These are phyloP conservation scores for Clathrospora elynae DNA, from an alignment of 2,329 filamentous ascomycete species.

Conservation along the genomic window DNA sequence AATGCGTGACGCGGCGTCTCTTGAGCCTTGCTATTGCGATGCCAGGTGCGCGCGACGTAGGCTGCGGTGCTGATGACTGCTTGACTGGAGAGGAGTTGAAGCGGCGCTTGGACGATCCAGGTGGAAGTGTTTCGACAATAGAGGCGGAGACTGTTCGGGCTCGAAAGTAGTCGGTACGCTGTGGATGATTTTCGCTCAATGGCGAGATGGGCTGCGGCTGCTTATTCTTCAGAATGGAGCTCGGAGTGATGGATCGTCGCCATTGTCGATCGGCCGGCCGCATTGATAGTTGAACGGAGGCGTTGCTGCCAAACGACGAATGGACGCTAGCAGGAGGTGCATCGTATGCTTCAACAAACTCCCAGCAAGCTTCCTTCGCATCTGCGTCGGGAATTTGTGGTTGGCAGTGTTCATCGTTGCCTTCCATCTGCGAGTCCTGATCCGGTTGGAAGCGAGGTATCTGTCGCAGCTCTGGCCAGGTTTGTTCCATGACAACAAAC, in stretches of 20 bases:
- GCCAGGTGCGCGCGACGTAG: constrained; percentile 47
- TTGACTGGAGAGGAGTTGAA: constrained; percentile 37
- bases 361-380: constrained; percentile 69
- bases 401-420: constrained; percentile 45
- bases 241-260: constrained; percentile 44
- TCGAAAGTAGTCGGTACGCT: constrained; percentile 31
- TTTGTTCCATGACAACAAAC: constrained; percentile 16
- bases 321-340: constrained; percentile 54
- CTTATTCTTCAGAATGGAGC: constrained; percentile 40
- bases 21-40: constrained; percentile 45
- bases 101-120: constrained; percentile 40
- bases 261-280: constrained; percentile 43
- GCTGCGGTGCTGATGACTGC: constrained; percentile 34
- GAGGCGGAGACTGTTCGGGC: constrained; percentile 40
- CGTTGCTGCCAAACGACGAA: constrained; percentile 52
- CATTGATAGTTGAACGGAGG: constrained; percentile 41
- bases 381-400: constrained; percentile 63
- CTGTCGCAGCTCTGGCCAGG: constrained; percentile 71
- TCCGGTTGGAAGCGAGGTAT: constrained; percentile 63
- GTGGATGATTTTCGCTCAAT: constrained; percentile 40
- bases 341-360: constrained; percentile 69
- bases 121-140: constrained; percentile 25
- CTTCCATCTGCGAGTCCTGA: constrained; percentile 37
- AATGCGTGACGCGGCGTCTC: constrained; percentile 52
- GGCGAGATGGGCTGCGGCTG: constrained; percentile 44